A percentile compares a stretch with the other conserved stretches of the same genome.
Conservation (phyloP, 1,139 yeast genomes). For the Geotrichum citri-aurantii region DNA sequence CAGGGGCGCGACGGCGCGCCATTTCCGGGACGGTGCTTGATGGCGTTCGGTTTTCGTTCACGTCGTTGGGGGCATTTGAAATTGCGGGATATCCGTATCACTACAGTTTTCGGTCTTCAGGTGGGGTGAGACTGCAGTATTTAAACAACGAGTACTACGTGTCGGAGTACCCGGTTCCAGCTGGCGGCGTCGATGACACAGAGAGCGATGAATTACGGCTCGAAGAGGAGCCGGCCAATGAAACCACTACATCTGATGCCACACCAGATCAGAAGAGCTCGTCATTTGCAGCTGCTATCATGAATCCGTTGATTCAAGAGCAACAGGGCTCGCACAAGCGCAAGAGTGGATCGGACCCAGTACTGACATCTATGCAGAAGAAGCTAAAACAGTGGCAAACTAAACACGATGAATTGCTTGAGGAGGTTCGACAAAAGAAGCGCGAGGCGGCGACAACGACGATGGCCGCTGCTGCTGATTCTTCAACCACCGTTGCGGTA, state of each 20-base stretch:
- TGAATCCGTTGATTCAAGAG: neutral
- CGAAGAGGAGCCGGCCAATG: neutral
- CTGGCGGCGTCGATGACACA: neutral
- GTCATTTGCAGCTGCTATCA: neutral
- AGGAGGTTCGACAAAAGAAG: conserved; percentile 3
- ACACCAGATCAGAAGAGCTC: neutral
- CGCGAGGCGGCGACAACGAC: neutral
- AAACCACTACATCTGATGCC: neutral
- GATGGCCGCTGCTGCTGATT: neutral
- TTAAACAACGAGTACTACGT: conserved; percentile 8
- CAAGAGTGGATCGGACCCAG: neutral
- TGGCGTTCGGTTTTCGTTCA: conserved; percentile 10
- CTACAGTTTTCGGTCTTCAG: conserved; percentile 10
- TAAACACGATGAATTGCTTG: neutral
- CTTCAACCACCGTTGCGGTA: neutral
- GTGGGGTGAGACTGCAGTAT: conserved; percentile 15
- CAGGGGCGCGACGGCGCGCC: neutral
- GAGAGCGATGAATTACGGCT: neutral
- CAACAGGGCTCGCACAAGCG: neutral
- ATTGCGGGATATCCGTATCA: conserved; percentile 11
- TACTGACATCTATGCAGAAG: neutral
- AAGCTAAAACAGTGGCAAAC: conserved; percentile 12
- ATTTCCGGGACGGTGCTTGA: neutral
- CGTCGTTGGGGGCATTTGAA: conserved; percentile 17
- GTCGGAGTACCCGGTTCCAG: conserved; percentile 14